Percentiles rank a stretch among this genome's conserved stretches.
Conservation (phyloP, 371 early-diverging fungal species). For the Circinella minor region DNA sequence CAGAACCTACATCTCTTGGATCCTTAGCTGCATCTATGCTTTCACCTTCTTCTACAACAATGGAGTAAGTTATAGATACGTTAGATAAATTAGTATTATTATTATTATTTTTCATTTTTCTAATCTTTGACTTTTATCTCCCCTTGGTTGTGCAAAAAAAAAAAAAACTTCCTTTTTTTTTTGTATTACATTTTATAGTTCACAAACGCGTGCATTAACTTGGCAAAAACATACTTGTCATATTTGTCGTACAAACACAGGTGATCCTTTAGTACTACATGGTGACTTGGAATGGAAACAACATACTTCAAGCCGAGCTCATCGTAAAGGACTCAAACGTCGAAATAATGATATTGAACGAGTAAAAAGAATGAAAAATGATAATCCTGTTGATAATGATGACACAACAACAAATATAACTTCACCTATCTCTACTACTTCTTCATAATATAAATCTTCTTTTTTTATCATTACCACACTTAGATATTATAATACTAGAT, state of each 20-base stretch:
- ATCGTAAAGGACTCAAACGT: conserved; percentile 55
- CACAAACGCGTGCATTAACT: conserved; percentile 53
- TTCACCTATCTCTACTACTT: too few species aligned
- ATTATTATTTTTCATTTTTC: too few species aligned
- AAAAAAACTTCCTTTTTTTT: background rate
- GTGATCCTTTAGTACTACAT: conserved; percentile 60
- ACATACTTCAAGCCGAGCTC: conserved; percentile 65
- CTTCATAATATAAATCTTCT: too few species aligned
- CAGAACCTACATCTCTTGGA: conserved; percentile 44
- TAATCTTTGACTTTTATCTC: background rate
- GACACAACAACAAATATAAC: background rate
- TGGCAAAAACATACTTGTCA: conserved; percentile 70
- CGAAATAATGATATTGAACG: conserved; percentile 8
- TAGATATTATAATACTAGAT: too few species aligned
- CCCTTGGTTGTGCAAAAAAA: background rate
- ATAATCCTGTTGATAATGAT: background rate
- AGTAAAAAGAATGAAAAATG: conserved; percentile 12
- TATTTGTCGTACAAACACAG: conserved; percentile 54
- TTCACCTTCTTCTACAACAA: conserved; percentile 3
- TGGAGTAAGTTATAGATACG: background rate
- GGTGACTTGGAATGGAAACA: conserved; percentile 75
- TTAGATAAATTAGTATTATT: too few species aligned
- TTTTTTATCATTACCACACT: too few species aligned
- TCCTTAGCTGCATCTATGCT: conserved; percentile 44
- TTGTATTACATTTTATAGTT: conserved; percentile 24